Percentiles rank a stretch among this genome's conserved stretches.
Conservation (phyloP, 208 protist genomes). For the Kentomonas sorsogonicus region DNA sequence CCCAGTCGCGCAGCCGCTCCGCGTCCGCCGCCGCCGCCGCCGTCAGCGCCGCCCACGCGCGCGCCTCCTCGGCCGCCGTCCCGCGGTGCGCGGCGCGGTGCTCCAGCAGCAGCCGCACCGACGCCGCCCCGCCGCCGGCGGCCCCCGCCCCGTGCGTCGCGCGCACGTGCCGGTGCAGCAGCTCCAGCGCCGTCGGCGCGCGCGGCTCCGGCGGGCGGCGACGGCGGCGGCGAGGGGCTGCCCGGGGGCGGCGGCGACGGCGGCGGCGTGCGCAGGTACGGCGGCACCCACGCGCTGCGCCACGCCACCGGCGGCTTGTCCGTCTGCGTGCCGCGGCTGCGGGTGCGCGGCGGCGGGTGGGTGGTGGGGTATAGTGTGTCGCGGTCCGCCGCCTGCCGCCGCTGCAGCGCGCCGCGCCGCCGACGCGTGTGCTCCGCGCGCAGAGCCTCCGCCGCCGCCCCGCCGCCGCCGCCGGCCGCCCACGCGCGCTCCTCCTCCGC, state of each 20-base stretch:
- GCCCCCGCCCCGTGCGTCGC: conserved; percentile 12
- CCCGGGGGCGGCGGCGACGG: no score
- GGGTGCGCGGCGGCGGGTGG: conserved; percentile 6
- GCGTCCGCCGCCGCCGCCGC: conserved; percentile 30
- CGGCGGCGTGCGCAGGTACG: neutral
- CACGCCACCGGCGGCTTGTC: conserved; percentile 13
- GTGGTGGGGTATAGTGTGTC: no score
- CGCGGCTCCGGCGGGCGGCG: neutral
- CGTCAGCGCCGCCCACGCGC: conserved; percentile 27
- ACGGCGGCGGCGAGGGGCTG: neutral
- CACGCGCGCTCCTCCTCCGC: conserved; percentile 55
- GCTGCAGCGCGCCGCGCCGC: conserved; percentile 41
- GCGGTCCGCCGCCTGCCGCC: no score
- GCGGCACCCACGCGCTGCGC: neutral
- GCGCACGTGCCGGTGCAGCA: conserved; percentile 49
- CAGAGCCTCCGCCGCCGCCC: conserved; percentile 25
- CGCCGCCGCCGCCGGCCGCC: conserved; percentile 44
- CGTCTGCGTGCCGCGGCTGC: neutral
- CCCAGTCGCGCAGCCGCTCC: conserved; percentile 40
- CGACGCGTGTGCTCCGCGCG: conserved; percentile 24
- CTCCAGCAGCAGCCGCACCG: conserved; percentile 41
- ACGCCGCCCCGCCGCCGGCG: conserved; percentile 11
- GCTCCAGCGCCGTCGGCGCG: conserved; percentile 16
- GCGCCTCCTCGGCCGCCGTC: conserved; percentile 30
- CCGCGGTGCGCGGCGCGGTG: conserved; percentile 34